Base-by-base conservation (phyloP, 2,329 filamentous ascomycete species). In the Colletotrichum caudatum region DNA sequence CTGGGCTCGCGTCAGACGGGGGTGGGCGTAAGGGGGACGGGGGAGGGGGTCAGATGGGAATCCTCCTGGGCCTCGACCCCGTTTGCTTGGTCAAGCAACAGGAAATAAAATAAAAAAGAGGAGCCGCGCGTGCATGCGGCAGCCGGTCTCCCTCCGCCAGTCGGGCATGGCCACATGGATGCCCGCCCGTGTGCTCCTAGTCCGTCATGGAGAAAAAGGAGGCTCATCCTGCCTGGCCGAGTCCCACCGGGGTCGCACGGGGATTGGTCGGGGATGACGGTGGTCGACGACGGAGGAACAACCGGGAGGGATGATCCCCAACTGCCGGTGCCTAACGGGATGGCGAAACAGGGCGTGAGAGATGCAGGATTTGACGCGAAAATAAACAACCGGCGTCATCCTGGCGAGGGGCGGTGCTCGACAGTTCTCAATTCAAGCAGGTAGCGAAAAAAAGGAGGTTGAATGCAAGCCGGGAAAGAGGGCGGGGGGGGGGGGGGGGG, bases 1-100 rank as follows among this genome's bases (percentile, higher is more conserved):
- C 65, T 71, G 65, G 65, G 65, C 69, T 46, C 58, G 53, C 46
- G 69, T 71, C 65, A 69, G 69, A 69, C 33, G 33, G 44, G 48
- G 50, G 64, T 68, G 69, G 64, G 18, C 11, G 44, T 11, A 46
- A 46, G 20, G 44, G 44, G 18, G 39, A 46, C 6, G 44, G 44
- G 18, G 39, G 33, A 3, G 44, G 64, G 63, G 65, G 59, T 71
- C 64, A 69, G 69, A 69, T 39, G 35, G 58, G 53, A 41, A 48
- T 48, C 69, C 51, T 29, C 12, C 58, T 59, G 60, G 69, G 57
- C 64, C 60, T 68, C 64, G 16, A 14, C 59, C 26, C 41, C 48
- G 29, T 54, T 44, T 68, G 44, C 64, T 35, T 64, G 23, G 58
- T 29, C 18, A 9, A 37, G 9, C 29, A 48, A 48, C 12, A 62